Evolutionary conservation across 2,329 filamentous ascomycete genomes (phyloP).

Genomic region (Penicillium sp.): DNA sequence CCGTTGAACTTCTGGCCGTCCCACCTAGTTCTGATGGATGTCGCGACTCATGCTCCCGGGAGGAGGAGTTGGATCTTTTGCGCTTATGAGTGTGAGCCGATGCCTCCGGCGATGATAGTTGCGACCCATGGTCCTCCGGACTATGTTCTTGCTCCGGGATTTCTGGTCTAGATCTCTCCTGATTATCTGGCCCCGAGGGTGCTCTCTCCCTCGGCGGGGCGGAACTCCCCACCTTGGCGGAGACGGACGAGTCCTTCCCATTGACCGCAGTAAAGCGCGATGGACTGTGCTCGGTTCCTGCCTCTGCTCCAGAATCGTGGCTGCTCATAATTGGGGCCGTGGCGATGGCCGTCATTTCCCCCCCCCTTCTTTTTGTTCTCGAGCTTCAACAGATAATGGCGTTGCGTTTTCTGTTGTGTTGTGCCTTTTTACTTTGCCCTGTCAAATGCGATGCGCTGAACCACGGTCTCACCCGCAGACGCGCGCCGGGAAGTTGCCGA

Average conservation of each 20-base stretch:
- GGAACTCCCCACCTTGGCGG: constrained; percentile 4
- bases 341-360: constrained; percentile 37
- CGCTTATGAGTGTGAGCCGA: constrained; percentile 48
- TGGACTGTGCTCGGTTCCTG: constrained; percentile 42
- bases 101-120: constrained; percentile 28
- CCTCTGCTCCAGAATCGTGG: constrained; percentile 35
- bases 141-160: constrained; percentile 1
- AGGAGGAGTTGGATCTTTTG: constrained; percentile 65
- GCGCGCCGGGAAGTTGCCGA: constrained; percentile 3
- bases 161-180: background rate
- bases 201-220: background rate
- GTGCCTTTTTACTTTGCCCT: background rate
- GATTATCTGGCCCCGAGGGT: background rate
- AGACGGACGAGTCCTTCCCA: constrained; percentile 34
- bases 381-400: background rate
- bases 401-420: background rate
- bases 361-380: background rate
- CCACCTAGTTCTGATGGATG: constrained; percentile 32
- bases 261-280: constrained; percentile 50
- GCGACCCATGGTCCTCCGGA: constrained; percentile 17
- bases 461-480: background rate
- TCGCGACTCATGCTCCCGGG: constrained; percentile 44
- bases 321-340: constrained; percentile 33
- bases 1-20: constrained; percentile 34
- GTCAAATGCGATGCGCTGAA: background rate